phyloP scores from a whole-genome alignment of 2,329 filamentous ascomycete genomes.

The Colletotrichum sp. region DNA sequence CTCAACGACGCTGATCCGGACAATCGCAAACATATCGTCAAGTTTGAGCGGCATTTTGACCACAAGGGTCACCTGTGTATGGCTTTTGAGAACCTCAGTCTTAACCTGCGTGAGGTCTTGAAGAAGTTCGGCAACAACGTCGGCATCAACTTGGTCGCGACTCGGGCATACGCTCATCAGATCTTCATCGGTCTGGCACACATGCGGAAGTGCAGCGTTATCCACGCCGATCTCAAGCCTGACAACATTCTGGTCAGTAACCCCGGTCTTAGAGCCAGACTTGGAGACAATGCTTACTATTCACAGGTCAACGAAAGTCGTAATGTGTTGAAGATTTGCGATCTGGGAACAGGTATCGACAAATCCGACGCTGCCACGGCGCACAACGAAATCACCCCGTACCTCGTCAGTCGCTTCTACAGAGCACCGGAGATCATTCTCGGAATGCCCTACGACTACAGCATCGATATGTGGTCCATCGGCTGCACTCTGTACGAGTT shows the following conservation, averaged over 20 bases:
- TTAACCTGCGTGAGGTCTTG: conserved; percentile 91
- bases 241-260: conserved; percentile 85
- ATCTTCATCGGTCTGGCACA: conserved; percentile 90
- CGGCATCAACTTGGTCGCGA: conserved; percentile 87
- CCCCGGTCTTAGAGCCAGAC: neutral
- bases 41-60: conserved; percentile 86
- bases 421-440: conserved; percentile 96
- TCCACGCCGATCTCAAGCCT: conserved; percentile 96
- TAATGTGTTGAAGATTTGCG: conserved; percentile 90
- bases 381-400: conserved; percentile 86
- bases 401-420: conserved; percentile 96
- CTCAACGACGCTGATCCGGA: conserved; percentile 86
- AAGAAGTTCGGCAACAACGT: conserved; percentile 96
- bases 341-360: conserved; percentile 95
- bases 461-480: conserved; percentile 97
- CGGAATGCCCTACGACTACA: conserved; percentile 93
- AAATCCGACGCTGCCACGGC: conserved; percentile 76
- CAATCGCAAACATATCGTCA: conserved; percentile 90
- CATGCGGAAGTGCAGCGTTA: conserved; percentile 88
- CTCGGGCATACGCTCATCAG: conserved; percentile 89
- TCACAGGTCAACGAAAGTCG: conserved; percentile 76
- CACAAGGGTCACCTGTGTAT: conserved; percentile 96
- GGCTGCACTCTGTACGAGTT: conserved; percentile 97
- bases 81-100: conserved; percentile 92
- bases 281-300: conserved; percentile 27